Evolutionary conservation across 2,329 filamentous ascomycete genomes (phyloP), one percentile per base, ranked within the genome.

Genomic region (Macroventuria anomochaeta): DNA sequence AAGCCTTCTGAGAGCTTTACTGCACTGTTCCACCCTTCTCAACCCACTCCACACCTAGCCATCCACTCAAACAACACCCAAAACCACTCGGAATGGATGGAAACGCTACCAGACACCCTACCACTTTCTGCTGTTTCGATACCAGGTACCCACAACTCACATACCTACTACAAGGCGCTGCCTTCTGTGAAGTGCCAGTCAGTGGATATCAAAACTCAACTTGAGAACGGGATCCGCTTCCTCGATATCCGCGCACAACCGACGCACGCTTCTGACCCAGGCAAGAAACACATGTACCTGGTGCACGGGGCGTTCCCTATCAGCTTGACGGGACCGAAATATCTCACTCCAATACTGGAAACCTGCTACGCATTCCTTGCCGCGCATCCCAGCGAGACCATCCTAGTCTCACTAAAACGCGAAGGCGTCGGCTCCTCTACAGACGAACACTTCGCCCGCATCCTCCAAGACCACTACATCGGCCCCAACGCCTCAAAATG

Each of bases 141-240:
- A 58, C 95, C 95, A 0, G 95, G 95, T 59, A 97, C 95, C 0
- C 95, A 99, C 80, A 97, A 99, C 77, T 91, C 90, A 15, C 91
- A 95, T 6, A 96, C 93, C 8, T 88, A 85, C 77, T 83, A 96
- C 79, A 83, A 85, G 41, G 93, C 95, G 11, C 83, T 97, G 5
- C 95, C 95, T 1, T 96, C 91, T 1, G 95, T 97, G 31, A 89
- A 95, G 32, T 97, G 95, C 75, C 95, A 99, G 77, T 88, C 90
- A 28, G 91, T 93, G 15, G 81, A 85, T 56, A 82, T 96, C 5
- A 80, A 81, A 41, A 85, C 88, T 46, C 95, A 99, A 76, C 85
- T 99, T 23, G 81, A 87, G 51, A 93, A 96, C 71, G 95, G 95
- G 23, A 89, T 97, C 38, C 91, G 95, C 44, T 97, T 97, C 80